Evolutionary conservation across 495 filamentous ascomycete genomes (phyloP), one percentile per base, ranked within the genome.

Genomic region (Halenospora varia): DNA sequence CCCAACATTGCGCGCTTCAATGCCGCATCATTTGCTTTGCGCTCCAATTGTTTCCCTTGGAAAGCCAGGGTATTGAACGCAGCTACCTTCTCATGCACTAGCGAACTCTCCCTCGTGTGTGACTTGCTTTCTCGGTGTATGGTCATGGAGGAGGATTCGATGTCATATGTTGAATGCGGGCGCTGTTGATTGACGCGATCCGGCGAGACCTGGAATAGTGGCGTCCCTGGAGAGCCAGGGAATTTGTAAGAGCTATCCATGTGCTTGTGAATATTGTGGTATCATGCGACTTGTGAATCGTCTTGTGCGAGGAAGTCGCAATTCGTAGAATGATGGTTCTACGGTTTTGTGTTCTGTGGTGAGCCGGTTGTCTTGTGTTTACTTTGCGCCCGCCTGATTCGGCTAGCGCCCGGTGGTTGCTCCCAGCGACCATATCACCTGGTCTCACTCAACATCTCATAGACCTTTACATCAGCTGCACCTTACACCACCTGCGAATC

Each of bases 1-100:
- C 89, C 92, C 41, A 94, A 74, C 69, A 93, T 86, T 25, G 90
- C 89, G 54, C 89, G 75, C 72, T 88, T 88, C 15, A 94, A 71
- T 47, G 89, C 89, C 22, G 88, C 88, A 62, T 89, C 82, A 57
- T 80, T 80, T 25, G 75, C 79, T 65, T 80, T 82, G 65, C 78
- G 73, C 70, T 78, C 77, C 65, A 75, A 82, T 64, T 77, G 82
- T 73, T 82, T 79, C 54, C 81, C 80, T 72, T 82, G 78, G 65
- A 81, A 76, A 48, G 79, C 75, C 35, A 96, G 72, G 48, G 77
- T 82, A 72, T 96, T 92, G 65, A 96, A 87, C 59, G 86, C 89
- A 23, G 84, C 86, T 62, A 96, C 90, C 70, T 93, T 94, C 25
- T 89, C 85, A 65, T 92, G 88, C 1, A 96, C 89, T 35, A 35